Conservation (phyloP, 345 rosid species). For the Camelina hispida region DNA sequence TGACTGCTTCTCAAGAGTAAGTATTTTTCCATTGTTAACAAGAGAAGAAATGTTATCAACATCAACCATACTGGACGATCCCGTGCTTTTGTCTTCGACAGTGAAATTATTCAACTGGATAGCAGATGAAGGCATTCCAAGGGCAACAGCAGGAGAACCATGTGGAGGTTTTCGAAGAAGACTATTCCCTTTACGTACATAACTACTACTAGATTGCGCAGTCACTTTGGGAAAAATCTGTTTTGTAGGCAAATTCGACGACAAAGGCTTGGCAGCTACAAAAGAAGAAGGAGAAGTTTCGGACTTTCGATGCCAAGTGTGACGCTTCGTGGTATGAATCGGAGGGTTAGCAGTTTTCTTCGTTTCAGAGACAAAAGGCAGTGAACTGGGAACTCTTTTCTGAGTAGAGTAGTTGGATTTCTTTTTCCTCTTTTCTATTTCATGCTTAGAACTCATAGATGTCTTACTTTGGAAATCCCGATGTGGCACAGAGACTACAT, state of each 20-base stretch:
- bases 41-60: conserved; percentile 42
- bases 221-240: conserved; percentile 48
- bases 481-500: conserved; percentile 43
- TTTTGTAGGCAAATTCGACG: conserved; percentile 48
- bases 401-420: conserved; percentile 48
- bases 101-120: conserved; percentile 49
- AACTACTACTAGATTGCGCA: conserved; percentile 49
- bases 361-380: conserved; percentile 52
- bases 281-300: conserved; percentile 44
- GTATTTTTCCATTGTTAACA: conserved; percentile 46
- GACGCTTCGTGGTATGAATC: conserved; percentile 53
- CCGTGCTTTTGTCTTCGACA: conserved; percentile 50
- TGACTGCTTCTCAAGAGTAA: conserved; percentile 60
- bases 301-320: conserved; percentile 78
- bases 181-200: conserved; percentile 93
- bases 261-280: conserved; percentile 51
- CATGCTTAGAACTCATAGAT: conserved; percentile 39
- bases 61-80: conserved; percentile 50
- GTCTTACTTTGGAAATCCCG: conserved; percentile 42
- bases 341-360: conserved; percentile 57
- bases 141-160: conserved; percentile 50
- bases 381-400: conserved; percentile 48
- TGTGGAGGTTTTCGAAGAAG: conserved; percentile 73
- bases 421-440: conserved; percentile 51
- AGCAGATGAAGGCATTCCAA: conserved; percentile 50